phyloP scores from a whole-genome alignment of 495 filamentous ascomycete species.

The Bombardia bombarda region DNA sequence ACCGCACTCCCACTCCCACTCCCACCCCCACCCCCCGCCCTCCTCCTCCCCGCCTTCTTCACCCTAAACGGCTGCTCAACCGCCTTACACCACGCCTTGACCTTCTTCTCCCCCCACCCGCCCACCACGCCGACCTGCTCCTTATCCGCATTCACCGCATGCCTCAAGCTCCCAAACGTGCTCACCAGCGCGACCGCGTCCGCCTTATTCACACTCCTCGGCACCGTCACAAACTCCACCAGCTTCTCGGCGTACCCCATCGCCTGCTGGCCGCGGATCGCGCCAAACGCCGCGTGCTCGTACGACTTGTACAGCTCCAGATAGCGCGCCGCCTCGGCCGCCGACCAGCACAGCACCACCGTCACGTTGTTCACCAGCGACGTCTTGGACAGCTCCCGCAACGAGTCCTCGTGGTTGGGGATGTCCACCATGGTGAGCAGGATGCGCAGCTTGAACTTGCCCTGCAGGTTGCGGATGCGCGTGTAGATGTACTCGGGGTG shows the following conservation, averaged over 20 bases:
- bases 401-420: constrained; percentile 64
- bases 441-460: constrained; percentile 76
- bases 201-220: constrained; percentile 85
- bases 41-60: constrained; percentile 59
- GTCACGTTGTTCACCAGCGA: constrained; percentile 82
- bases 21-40: too few species aligned
- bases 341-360: constrained; percentile 85
- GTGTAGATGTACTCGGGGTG: constrained; percentile 98
- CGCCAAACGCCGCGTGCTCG: constrained; percentile 72
- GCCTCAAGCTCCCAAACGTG: constrained; percentile 78
- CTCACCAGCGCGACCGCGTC: constrained; percentile 82
- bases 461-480: constrained; percentile 69
- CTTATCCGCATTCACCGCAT: constrained; percentile 77
- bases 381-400: constrained; percentile 82
- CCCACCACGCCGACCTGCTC: constrained; percentile 76
- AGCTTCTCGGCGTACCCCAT: constrained; percentile 78
- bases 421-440: constrained; percentile 91
- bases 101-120: constrained; percentile 95
- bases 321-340: constrained; percentile 86
- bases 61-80: constrained; percentile 80
- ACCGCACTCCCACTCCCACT: too few species aligned
- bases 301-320: constrained; percentile 90
- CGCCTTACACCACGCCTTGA: constrained; percentile 69
- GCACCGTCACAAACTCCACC: constrained; percentile 88
- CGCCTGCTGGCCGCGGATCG: constrained; percentile 75